Base-by-base conservation (phyloP, 1,284 basidiomycete species). In the Malassezia restricta region DNA sequence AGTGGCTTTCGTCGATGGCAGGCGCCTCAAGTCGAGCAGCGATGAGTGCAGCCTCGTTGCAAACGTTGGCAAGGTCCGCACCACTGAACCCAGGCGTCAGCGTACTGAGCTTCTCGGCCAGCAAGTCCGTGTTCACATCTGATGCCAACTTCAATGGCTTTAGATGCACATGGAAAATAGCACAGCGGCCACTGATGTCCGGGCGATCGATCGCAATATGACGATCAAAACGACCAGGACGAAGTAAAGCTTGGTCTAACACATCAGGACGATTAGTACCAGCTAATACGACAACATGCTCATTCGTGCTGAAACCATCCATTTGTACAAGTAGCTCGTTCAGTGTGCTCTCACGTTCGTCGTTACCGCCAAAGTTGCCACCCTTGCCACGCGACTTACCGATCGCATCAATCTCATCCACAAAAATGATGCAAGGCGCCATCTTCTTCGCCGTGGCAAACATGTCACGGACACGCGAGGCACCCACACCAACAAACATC, bases 401-500 rank as follows among this genome's bases (percentile, higher is more conserved):
- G 68, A 99, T 98, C 44, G 94, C 92, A 75, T 99, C 92, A 51
- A 73, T 73, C 51, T 73, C 70, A 49, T 73, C 70, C 46, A 73
- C 63, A 43, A 73, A 73, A 51, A 99, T 91, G 78, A 99, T 98
- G 74, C 87, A 92, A 0, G 92, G 92, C 0, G 94, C 89, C 73
- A 94, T 82, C 79, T 96, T 96, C 81, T 89, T 92, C 49, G 92
- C 92, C 3, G 85, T 90, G 29, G 89, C 86, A 74, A 99, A 99
- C 49, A 98, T 82, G 76, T 99, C 92, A 49, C 92, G 83, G 11
- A 99, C 94, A 63, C 94, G 84, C 9, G 89, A 94, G 2, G 92
- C 90, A 65, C 92, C 92, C 51, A 98, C 94, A 77, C 92, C 92
- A 60, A 99, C 94, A 73, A 98, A 99, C 90, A 98, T 96, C 77